Percentiles rank a stretch among this genome's conserved stretches.
Evolutionary conservation across 495 filamentous ascomycete genomes (phyloP).

Genomic region (Hypoxylon lienhwacheense): DNA sequence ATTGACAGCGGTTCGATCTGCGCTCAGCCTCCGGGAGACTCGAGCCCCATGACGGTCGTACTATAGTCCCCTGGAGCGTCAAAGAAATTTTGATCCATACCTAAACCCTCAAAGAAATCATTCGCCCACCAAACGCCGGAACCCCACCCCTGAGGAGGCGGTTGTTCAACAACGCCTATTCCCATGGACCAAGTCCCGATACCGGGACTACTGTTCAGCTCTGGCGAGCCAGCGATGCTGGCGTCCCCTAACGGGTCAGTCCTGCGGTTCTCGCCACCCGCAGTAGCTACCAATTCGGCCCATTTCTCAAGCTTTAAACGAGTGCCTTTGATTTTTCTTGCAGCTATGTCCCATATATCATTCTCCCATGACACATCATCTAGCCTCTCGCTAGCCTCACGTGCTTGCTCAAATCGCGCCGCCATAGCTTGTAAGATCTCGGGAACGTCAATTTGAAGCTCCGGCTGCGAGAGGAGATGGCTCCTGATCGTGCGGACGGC

Average conservation of each 20-base stretch:
- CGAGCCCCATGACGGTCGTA: conserved; percentile 6
- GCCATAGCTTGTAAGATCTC: conserved; percentile 34
- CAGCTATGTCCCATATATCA: conserved; percentile 39
- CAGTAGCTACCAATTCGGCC: conserved; percentile 35
- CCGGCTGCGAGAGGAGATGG: conserved; percentile 35
- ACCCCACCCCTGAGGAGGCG: conserved; percentile 5
- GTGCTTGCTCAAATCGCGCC: conserved; percentile 36
- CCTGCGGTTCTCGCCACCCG: conserved; percentile 9
- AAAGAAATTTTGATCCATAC: conserved; percentile 32
- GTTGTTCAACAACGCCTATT: conserved; percentile 4
- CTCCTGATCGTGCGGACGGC: conserved; percentile 31
- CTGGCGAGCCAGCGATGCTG: not conserved
- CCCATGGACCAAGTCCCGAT: conserved; percentile 16
- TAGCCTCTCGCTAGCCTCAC: conserved; percentile 7
- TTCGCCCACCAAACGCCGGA: conserved; percentile 16
- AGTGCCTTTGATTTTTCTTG: conserved; percentile 36
- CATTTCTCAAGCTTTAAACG: conserved; percentile 37
- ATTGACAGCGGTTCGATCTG: not conserved
- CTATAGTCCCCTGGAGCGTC: conserved; percentile 19
- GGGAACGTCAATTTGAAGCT: conserved; percentile 35
- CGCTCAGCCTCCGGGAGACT: not conserved
- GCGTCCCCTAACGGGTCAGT: not conserved
- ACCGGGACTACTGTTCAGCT: not conserved
- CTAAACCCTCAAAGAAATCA: conserved; percentile 27
- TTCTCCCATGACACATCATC: conserved; percentile 18